Evolutionary conservation across 441 rosid genomes (phyloP).

Genomic region (Arabidopsis lyrata): DNA sequence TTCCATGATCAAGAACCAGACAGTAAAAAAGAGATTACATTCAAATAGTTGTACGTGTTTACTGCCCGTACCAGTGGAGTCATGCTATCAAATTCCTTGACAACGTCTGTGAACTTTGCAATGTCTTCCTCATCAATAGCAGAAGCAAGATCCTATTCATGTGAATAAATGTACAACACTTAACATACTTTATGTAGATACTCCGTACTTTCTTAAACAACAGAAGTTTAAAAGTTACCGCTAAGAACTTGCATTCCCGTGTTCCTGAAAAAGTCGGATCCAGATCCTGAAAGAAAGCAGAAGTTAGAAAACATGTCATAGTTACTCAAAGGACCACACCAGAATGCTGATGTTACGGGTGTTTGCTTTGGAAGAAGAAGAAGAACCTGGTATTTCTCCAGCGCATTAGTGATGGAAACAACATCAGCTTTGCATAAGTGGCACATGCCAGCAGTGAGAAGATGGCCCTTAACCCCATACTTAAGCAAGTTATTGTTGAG

Average conservation of each 20-base stretch:
- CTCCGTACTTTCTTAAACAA: neutral
- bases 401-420: slow-evolving; percentile 86
- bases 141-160: slow-evolving; percentile 76
- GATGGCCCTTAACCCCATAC: slow-evolving; percentile 98
- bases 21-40: neutral
- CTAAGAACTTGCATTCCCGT: slow-evolving; percentile 74
- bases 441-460: slow-evolving; percentile 97
- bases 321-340: slow-evolving; percentile 5
- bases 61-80: slow-evolving; percentile 81
- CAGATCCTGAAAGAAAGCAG: slow-evolving; percentile 68
- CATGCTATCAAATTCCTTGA: slow-evolving; percentile 98
- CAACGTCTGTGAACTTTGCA: slow-evolving; percentile 78
- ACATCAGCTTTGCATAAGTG: slow-evolving; percentile 94
- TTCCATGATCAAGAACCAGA: slow-evolving; percentile 25
- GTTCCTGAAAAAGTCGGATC: slow-evolving; percentile 98
- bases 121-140: slow-evolving; percentile 95
- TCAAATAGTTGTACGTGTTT: neutral
- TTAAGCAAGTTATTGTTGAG: slow-evolving; percentile 85
- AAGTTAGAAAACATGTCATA: slow-evolving; percentile 25
- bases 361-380: slow-evolving; percentile 26
- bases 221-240: slow-evolving; percentile 47
- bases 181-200: slow-evolving; percentile 10
- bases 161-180: neutral
- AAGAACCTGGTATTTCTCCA: slow-evolving; percentile 87
- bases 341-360: slow-evolving; percentile 7